Evolutionary conservation across 306 rosid genomes (phyloP).

Genomic region (Abrus pulchellus): DNA sequence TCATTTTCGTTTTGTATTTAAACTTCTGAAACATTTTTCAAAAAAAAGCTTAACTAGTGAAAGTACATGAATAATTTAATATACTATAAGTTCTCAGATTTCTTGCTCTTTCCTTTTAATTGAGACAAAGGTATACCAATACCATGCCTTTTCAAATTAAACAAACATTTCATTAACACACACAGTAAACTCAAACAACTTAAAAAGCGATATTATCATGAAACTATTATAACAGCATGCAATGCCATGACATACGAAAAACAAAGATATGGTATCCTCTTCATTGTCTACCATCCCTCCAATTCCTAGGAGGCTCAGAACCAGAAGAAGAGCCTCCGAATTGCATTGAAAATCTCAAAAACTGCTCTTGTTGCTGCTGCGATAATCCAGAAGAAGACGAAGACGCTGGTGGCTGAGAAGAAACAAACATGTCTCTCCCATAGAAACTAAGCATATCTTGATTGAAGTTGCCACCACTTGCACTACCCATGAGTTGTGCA

Average conservation of each 20-base stretch:
- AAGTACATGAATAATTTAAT: not conserved
- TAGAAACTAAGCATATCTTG: constrained; percentile 36
- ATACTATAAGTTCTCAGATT: not conserved
- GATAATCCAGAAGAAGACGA: constrained; percentile 47
- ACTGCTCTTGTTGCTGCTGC: constrained; percentile 54
- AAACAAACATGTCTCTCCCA: constrained; percentile 40
- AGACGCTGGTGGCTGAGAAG: constrained; percentile 30
- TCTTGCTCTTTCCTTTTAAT: not conserved
- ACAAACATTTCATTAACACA: constrained; percentile 39
- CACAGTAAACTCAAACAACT: not conserved
- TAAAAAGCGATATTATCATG: not conserved
- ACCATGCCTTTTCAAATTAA: constrained; percentile 9
- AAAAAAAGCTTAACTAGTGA: not conserved
- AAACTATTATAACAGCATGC: constrained; percentile 17
- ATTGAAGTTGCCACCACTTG: not conserved
- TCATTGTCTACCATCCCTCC: constrained; percentile 51
- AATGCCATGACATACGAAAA: constrained; percentile 3
- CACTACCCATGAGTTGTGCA: constrained; percentile 36
- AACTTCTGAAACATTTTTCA: not conserved
- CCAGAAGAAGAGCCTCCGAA: constrained; percentile 60
- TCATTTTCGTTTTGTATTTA: not conserved
- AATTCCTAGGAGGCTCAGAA: constrained; percentile 46
- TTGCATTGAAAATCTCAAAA: constrained; percentile 52
- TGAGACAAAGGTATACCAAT: not conserved
- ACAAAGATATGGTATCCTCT: not conserved